Base-by-base conservation (phyloP, 2,329 filamentous ascomycete species). In the Diaporthe caulivora region DNA sequence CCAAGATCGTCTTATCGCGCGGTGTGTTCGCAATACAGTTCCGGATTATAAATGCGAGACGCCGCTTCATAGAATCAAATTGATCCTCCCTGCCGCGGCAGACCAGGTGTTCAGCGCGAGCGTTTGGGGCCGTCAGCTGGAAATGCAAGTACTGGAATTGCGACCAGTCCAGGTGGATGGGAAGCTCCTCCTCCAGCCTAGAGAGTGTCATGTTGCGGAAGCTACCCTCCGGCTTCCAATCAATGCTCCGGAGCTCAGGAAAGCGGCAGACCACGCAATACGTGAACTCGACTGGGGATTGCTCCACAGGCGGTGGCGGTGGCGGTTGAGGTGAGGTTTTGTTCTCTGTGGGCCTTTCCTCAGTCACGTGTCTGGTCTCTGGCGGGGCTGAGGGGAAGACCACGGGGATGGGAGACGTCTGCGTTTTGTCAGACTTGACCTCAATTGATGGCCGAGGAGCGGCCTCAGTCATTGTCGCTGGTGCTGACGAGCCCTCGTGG, bases 101-200 rank as follows among this genome's bases (percentile, higher is more conserved):
- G 15, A 60, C 57, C 57, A 44, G 5, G 6, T 60, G 37, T 18
- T 60, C 37, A 24, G 57, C 57, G 2, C n/a, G 57, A 21, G 37
- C 17, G 15, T 29, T 44, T 1, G 57, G 57, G 18, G 57, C 57
- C 13, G 13, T 11, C 37, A 60, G n/a, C 15, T 15, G 37, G 21
- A 60, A 60, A 29, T 42, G 57, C 34, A 60, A 7, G 15, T 44
- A 42, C 37, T 44, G 57, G 57, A 60, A 60, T 29, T 60, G 57
- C 2, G 37, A 60, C 37, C 37, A 60, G 1, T 44, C 37, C 21
- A 60, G n/a, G 15, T 29, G 57, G 1, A 44, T 29, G 7, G 57
- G 17, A 21, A 60, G 57, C 57, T 60, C 57, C 34, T 44, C 37
- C 24, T 60, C 57, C 9, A 60, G 17, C 2, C 17, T 42, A 15